A percentile compares a stretch with the other conserved stretches of the same genome.
Evolutionary conservation across 805 yeast species (phyloP).

Genomic region (Kuraishia ogatae): DNA sequence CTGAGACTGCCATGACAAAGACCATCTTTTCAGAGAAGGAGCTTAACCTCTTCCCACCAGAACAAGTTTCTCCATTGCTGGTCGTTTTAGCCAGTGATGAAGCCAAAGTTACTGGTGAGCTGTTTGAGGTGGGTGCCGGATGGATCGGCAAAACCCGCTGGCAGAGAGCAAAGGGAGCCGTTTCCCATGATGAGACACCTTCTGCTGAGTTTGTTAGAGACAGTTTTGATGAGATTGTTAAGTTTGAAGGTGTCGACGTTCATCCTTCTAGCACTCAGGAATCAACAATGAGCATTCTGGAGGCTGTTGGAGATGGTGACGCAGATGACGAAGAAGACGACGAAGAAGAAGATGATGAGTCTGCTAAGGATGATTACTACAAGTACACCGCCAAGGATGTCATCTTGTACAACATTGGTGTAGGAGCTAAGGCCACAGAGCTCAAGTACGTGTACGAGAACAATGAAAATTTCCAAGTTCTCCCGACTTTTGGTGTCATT

Average conservation of each 20-base stretch:
- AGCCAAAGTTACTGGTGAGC: slow-evolving; percentile 63
- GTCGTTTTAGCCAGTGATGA: slow-evolving; percentile 71
- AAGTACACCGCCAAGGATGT: slow-evolving; percentile 59
- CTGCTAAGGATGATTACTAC: slow-evolving; percentile 37
- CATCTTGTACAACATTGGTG: slow-evolving; percentile 79
- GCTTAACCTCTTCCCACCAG: slow-evolving; percentile 75
- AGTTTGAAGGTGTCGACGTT: slow-evolving; percentile 52
- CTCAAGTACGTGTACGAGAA: slow-evolving; percentile 76
- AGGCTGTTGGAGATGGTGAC: slow-evolving; percentile 43
- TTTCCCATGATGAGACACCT: slow-evolving; percentile 41
- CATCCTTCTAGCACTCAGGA: slow-evolving; percentile 52
- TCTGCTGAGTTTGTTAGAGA: slow-evolving; percentile 66
- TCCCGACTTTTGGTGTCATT: slow-evolving; percentile 87
- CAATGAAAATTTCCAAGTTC: slow-evolving; percentile 65
- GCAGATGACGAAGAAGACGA: slow-evolving; percentile 34
- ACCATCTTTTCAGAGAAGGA: slow-evolving; percentile 77
- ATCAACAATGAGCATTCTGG: slow-evolving; percentile 70
- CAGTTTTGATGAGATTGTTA: slow-evolving; percentile 55
- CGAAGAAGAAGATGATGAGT: slow-evolving; percentile 34
- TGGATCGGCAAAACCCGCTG: slow-evolving; percentile 94
- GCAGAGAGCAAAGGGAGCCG: slow-evolving; percentile 87
- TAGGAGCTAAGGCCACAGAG: slow-evolving; percentile 78
- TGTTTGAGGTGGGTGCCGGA: slow-evolving; percentile 93
- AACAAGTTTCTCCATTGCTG: slow-evolving; percentile 84
- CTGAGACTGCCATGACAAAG: slow-evolving; percentile 95